Evolutionary conservation across 805 yeast genomes (phyloP), one percentile per base, ranked within the genome.

Genomic region (Komagataella ulmi): DNA sequence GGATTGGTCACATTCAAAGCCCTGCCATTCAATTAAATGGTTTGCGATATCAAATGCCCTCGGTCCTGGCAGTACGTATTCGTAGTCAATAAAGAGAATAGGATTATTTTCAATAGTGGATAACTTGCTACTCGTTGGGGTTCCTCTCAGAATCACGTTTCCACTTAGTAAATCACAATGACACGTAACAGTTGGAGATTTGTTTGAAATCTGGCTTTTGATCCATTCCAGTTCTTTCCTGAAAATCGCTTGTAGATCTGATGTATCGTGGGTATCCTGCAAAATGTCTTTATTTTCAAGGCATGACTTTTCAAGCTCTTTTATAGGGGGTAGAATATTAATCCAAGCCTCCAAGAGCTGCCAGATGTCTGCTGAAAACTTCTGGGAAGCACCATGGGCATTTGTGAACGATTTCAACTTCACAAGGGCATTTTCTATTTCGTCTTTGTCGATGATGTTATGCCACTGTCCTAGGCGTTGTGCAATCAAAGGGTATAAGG

Each of bases 11-110:
- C 93, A 85, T 55, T 81, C 80, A 58, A 83, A 84, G 2, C 93
- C 93, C 62, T 85, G 93, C 88, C 90, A 83, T 61, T 83, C 89
- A 61, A 81, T 80, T 56, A 83, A 77, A 63, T 83, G 89, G 57
- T 83, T 83, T 12, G 88, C 83, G 19, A 83, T 80, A 59, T 83
- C 89, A 60, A 82, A 83, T 0, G 85, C 88, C 48, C 89, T 64
- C 3, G 88, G 87, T 2, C 84, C 85, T 8, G 82, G 83, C 55
- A 80, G 70, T 77, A 83, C 78, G 58, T 83, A 83, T 65, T 83
- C 89, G 59, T 83, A 83, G 60, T 83, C 89, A 48, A 83, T 83
- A 57, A 83, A 81, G 12, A 77, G 71, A 12, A 81, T 70, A 0
- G 80, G 79, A 49, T 67, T 67, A 43, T 55, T 53, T 7, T 51